Evolutionary conservation across 148 eudicot genomes (phyloP), one percentile per base, ranked within the genome.

Genomic region (Bassia scoparia): DNA sequence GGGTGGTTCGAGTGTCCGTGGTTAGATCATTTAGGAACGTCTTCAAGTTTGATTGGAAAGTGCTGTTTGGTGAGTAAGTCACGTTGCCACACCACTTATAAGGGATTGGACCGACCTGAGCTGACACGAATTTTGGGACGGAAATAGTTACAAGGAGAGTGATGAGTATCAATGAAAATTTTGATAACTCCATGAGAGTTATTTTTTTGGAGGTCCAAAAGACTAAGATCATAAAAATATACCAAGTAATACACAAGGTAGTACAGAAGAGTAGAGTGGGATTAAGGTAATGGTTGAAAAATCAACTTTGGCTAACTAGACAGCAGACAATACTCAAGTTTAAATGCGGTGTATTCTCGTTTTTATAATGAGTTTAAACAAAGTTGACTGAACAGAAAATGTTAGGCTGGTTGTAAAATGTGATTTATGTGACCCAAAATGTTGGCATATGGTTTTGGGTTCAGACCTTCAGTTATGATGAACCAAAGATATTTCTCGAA

Each of bases 31-130:
- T 59, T 0, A 78, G n/a, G 69, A 73, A 35, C 21, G 59, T 14
- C 0, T 78, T 73, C 12, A 72, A 76, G 69, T 78, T 78, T 41
- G 77, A 58, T 59, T 73, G 43, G 73, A 63, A 78, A 0, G 67
- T 30, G 34, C 80, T 66, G 18, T 77, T 66, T 56, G 80, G 68
- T 24, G 71, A 0, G 67, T 71, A 78, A 0, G 73, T 72, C 0
- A 21, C 26, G 20, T 43, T n/a, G 26, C 62, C 35, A 34, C 81
- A 72, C 20, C 17, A 34, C 14, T 21, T 31, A n/a, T 67, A 50
- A 3, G n/a, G n/a, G 23, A 60, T 37, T 23, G 30, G 41, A 0
- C 26, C 1, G 65, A 60, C 34, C 24, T 78, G 81, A 3, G 77
- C 27, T 46, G 77, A 46, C 5, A 66, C 37, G 23, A 38, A 21